These are phyloP conservation scores for Thalassiosira profunda DNA, from an alignment of 108 stramenopile genomes.

Conservation along the genomic window DNA sequence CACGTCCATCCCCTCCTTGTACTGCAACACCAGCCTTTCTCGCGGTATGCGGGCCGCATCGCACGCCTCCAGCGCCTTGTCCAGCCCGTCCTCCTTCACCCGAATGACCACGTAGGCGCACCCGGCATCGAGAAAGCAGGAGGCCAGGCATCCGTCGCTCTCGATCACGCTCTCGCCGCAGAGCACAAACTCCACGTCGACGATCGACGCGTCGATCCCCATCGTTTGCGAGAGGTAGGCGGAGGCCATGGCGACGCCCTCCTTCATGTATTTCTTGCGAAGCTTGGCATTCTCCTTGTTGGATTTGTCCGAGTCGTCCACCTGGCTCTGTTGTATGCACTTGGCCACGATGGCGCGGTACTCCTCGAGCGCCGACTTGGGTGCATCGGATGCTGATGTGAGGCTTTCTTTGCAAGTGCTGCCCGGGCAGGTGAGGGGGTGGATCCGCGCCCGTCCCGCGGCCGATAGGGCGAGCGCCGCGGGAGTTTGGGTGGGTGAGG, in stretches of 20 bases:
- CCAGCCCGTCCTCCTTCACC: slow-evolving; percentile 36
- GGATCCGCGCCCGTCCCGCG: slow-evolving; percentile 38
- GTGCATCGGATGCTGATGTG: not conserved
- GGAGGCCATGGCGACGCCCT: slow-evolving; percentile 71
- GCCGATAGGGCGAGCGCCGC: slow-evolving; percentile 28
- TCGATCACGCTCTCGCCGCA: slow-evolving; percentile 40
- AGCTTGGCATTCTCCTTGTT: slow-evolving; percentile 60
- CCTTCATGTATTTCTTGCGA: slow-evolving; percentile 83
- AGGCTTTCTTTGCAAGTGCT: not conserved
- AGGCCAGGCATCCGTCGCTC: slow-evolving; percentile 75
- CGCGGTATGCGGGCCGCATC: slow-evolving; percentile 70
- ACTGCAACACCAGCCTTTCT: slow-evolving; percentile 73
- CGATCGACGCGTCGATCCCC: slow-evolving; percentile 71
- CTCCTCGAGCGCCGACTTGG: slow-evolving; percentile 6
- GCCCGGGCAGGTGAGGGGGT: slow-evolving; percentile 29
- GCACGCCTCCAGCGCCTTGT: slow-evolving; percentile 51
- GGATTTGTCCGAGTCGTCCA: slow-evolving; percentile 7
- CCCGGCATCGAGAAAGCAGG: slow-evolving; percentile 85
- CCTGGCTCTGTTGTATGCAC: slow-evolving; percentile 46
- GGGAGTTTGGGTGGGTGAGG: slow-evolving; percentile 28
- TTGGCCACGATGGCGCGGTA: slow-evolving; percentile 66
- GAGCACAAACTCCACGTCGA: slow-evolving; percentile 76
- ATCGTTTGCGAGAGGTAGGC: slow-evolving; percentile 60
- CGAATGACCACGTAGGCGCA: slow-evolving; percentile 35
- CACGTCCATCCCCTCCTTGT: slow-evolving; percentile 10